Base-by-base conservation (phyloP, 768 basidiomycete genomes). In the Nidularia sp. region DNA sequence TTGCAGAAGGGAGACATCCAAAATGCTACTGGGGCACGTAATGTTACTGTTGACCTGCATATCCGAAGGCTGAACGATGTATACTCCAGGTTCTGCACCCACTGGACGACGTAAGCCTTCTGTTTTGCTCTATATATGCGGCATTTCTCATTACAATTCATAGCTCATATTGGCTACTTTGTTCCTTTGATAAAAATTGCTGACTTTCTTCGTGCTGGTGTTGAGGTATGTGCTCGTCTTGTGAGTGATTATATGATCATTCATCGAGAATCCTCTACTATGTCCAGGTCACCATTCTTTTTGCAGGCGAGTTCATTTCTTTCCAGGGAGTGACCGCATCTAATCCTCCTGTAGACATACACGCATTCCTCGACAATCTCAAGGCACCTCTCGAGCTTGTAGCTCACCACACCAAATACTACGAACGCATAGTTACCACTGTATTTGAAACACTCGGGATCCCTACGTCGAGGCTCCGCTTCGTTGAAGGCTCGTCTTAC, bases 91-190 rank as follows among this genome's bases (percentile, higher is more conserved):
- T 47, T 88, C 91, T 15, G 93, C 96, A 15, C 85, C 94, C 0
- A 98, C 96, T 6, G 96, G 96, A 59, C 73, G 93, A 74, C 96
- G 94, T 98, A 68, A 71, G 91, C 55, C 8, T 5, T 35, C 49
- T 47, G 57, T 54, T n/a, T 12, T 45, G 7, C 15, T 29, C 42
- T 48, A 22, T 47, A 22, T 13, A 47, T 4, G 8, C 25, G 25
- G 34, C 7, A 34, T 52, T 46, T 18, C 54, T 53, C 33, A 46
- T 50, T 22, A 49, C 18, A 18, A 49, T 41, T 53, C 42, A 39
- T 61, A 98, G 96, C 96, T 5, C 97, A 98, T 62, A 88, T 98
- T 53, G 97, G 92, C 5, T 99, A 99, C 77, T 96, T 97, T 66
- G 96, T 96, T 0, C 85, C 97, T 2, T 72, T 98, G 55, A 86